These are phyloP conservation scores for Trypanosoma caninum DNA, from an alignment of 208 protist species.

Conservation along the genomic window DNA sequence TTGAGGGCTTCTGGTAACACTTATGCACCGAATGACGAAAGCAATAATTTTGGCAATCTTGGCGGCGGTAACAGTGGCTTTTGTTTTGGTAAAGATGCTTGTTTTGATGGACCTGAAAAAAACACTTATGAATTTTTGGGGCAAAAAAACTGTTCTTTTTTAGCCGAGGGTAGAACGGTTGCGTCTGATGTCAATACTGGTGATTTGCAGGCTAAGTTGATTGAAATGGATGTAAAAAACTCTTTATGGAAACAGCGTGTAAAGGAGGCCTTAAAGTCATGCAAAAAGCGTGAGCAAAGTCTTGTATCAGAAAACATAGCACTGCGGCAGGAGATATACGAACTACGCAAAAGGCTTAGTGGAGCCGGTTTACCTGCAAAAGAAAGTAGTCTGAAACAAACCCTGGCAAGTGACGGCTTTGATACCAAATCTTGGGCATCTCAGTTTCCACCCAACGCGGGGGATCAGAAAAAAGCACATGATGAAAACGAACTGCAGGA, in stretches of 20 bases:
- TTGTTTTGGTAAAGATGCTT: neutral
- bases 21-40: too few species aligned
- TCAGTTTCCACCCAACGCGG: too few species aligned
- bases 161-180: neutral
- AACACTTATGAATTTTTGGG: too few species aligned
- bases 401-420: too few species aligned
- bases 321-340: neutral
- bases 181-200: constrained; percentile 3
- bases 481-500: too few species aligned
- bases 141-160: too few species aligned
- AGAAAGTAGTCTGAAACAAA: neutral
- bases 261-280: constrained; percentile 15
- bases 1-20: too few species aligned
- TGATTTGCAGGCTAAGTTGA: neutral
- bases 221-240: constrained; percentile 10
- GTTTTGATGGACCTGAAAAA: too few species aligned
- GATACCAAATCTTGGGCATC: too few species aligned
- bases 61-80: neutral
- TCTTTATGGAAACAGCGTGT: constrained; percentile 17
- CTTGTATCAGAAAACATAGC: constrained; percentile 14
- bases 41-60: too few species aligned
- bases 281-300: constrained; percentile 6
- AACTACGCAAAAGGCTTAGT: constrained; percentile 10
- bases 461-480: too few species aligned
- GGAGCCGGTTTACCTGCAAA: constrained; percentile 13